Evolutionary conservation across 108 stramenopile genomes (phyloP), one percentile per base, ranked within the genome.

Genomic region (Skeletonema potamos): DNA sequence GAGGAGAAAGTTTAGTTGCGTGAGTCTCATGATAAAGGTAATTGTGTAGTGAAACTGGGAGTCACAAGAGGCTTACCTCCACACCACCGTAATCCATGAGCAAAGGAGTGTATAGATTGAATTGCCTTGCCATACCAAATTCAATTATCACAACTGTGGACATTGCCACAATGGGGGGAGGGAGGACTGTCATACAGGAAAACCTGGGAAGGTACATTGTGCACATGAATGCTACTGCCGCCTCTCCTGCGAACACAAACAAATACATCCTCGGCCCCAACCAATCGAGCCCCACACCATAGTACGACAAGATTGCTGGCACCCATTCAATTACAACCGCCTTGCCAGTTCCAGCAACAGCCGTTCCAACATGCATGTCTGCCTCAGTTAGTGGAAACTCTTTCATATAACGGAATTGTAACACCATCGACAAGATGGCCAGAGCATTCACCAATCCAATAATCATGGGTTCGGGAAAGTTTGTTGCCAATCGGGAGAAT

Each of bases 391-490:
- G 57, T 9, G 73, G 60, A 37, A 67, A 79, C 10, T 57, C 81
- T 48, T 81, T 84, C 13, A 66, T 70, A 56, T 70, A 82, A n/a
- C 81, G 70, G 58, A 44, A 78, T 54, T 86, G 86, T 18, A 74
- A 66, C 28, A 66, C 72, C 29, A 76, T n/a, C 22, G 82, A 75
- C 59, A 84, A 61, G 22, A 85, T 27, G n/a, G 73, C 86, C 62
- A 83, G 55, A 8, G 72, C 84, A 70, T 87, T 87, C 30, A 82
- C 77, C 70, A 87, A 79, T 6, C 86, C 86, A 7, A 82, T 70
- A 37, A 87, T 82, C 33, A 82, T 72, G 2, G 81, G 70, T 26
- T 81, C 59, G 32, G 86, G 82, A 18, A 87, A 81, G 39, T 66
- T 15, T 29, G 51, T 59, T 4, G 82, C 70, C 41, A 84, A 58